Base-by-base conservation (phyloP, 495 filamentous ascomycete genomes). In the Hypoxylon rickii region DNA sequence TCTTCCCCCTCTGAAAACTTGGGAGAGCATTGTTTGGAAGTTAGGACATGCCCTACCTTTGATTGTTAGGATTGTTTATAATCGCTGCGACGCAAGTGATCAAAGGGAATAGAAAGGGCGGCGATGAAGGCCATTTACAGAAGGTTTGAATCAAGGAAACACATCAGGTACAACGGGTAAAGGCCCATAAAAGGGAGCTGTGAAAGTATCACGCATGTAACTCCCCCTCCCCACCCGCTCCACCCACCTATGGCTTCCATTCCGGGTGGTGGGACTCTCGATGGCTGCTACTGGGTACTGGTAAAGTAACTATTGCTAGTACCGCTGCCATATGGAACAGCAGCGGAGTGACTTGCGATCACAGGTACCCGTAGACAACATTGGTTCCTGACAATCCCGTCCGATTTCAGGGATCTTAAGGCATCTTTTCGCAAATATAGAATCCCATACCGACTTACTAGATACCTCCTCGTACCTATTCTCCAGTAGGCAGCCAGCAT, bases 131-230 rank as follows among this genome's bases (percentile, higher is more conserved):
- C 48, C 44, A 24, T 47, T 56, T 56, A 44, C 52, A 56, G 58
- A 62, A 62, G 58, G 52, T 56, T 57, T 32, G 52, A 42, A 12
- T n/a, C n/a, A n/a, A n/a, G n/a, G 43, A 34, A 40, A 41, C 43
- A 34, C 44, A 50, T 47, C 34, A 58, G 53, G 53, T 58, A 63
- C 59, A 38, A 57, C 53, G 59, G 52, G 59, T 43, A 20, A 52
- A 3, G 44, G 39, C 48, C 53, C 59, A 13, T 47, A 63, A 58
- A 40, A 58, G 59, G 49, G 47, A 63, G 52, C 58, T 54, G 38
- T 39, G 22, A 22, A 45, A 26, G 53, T 58, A 63, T 40, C 31
- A 20, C 39, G 8, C 33, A 62, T 56, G 58, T 62, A 62, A 29
- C 7, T 20, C 4, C 24, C 53, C 37, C 51, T 56, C 58, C 41